Conservation (phyloP, 1,284 basidiomycete species). For the Boletus albobrunnescens region DNA sequence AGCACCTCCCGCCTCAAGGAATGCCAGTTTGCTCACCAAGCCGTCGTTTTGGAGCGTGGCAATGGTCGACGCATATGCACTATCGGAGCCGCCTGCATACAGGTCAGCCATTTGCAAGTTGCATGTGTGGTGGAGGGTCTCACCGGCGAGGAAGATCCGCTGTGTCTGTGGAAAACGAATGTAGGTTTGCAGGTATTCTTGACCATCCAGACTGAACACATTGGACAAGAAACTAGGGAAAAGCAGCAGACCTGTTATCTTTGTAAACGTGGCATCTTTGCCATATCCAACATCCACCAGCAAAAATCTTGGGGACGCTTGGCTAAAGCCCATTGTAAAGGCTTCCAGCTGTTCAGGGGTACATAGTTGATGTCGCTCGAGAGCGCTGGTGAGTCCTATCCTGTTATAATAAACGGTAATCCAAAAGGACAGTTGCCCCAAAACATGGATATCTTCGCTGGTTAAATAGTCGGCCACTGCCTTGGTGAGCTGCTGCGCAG, state of each 20-base stretch:
- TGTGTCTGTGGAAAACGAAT: constrained; percentile 69
- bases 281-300: constrained; percentile 70
- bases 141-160: constrained; percentile 68
- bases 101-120: constrained; percentile 9
- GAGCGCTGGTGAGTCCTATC: constrained; percentile 46
- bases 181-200: constrained; percentile 76
- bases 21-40: constrained; percentile 61
- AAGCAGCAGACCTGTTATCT: constrained; percentile 61
- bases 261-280: constrained; percentile 61
- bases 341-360: constrained; percentile 60
- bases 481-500: constrained; percentile 64
- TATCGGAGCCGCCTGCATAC: constrained; percentile 39
- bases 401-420: constrained; percentile 68
- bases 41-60: constrained; percentile 55
- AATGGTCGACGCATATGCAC: constrained; percentile 46
- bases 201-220: constrained; percentile 1
- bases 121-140: constrained; percentile 12
- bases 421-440: constrained; percentile 65
- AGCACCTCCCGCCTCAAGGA: constrained; percentile 50
- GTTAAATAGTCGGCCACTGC: constrained; percentile 61
- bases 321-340: constrained; percentile 66
- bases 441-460: constrained; percentile 52
- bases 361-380: constrained; percentile 52
- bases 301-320: constrained; percentile 63
- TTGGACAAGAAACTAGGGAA: not conserved